Base-by-base conservation (phyloP, 257 asterid genomes). In the Knoxia roxburghii region DNA sequence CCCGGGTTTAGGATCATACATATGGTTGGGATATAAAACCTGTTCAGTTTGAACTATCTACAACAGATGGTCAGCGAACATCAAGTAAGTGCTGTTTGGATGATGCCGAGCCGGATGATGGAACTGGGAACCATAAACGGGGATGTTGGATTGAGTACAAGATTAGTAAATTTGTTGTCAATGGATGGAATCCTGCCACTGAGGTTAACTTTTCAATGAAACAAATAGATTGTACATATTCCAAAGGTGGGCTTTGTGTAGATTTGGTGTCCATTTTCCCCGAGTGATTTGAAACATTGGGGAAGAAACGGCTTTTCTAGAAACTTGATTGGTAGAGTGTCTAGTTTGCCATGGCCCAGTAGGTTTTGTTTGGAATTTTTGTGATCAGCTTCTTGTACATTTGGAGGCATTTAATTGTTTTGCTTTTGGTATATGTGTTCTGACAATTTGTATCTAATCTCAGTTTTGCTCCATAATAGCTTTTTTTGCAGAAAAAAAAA, bases 11-110 rank as follows among this genome's bases (percentile, higher is more conserved):
- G 97, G 97, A 94, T 14, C 99, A 94, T 41, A 80, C 95, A 61
- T 94, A 94, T 57, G 99, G 99, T 15, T 94, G 95, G 98, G 90
- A 90, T 67, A 81, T 89, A 78, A 91, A 87, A 72, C 98, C 98
- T 2, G 93, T 89, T 21, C 76, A 79, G 23, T 94, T 84, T 54
- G 93, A 87, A 71, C 48, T 94, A 54, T 83, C 89, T 9, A 94
- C 98, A 5, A 86, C 96, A 13, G 95, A 89, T 35, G 98, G 99
- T 48, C 99, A 94, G 76, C 88, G 81, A 39, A 93, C 87, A 61
- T 85, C 84, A 0, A 80, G 78, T 0, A 93, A 90, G 73, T 85
- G 87, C 80, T 82, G 68, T 70, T 76, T 94, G 72, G 93, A 85
- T 37, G 96, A 94, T 20, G 59, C 83, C 2, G 85, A 79, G 13